A percentile compares a stretch with the other conserved stretches of the same genome.
Conservation (phyloP, 768 basidiomycete genomes). For the Lactarius hatsudake region DNA sequence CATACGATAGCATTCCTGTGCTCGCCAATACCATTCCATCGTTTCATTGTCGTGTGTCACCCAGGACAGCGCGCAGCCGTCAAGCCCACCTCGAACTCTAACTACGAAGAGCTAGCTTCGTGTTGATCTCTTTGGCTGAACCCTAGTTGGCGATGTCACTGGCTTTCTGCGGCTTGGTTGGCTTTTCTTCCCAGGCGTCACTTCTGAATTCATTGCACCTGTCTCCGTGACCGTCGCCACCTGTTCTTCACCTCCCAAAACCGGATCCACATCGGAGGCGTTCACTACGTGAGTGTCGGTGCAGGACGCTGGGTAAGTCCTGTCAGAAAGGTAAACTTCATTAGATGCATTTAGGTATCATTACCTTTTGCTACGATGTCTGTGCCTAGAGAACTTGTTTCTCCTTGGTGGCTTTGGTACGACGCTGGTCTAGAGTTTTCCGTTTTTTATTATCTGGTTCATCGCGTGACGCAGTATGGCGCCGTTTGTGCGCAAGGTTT, state of each 20-base stretch:
- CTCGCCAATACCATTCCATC: neutral
- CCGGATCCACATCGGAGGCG: neutral
- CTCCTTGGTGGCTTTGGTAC: neutral
- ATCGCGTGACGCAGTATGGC: neutral
- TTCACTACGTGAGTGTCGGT: neutral
- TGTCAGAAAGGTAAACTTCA: neutral
- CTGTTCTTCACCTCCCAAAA: neutral
- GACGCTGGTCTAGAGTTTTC: neutral
- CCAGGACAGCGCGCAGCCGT: neutral
- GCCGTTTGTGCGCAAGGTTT: constrained; percentile 5
- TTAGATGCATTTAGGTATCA: neutral
- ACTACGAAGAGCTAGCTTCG: constrained; percentile 7
- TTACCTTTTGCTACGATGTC: neutral
- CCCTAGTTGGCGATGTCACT: constrained; percentile 5
- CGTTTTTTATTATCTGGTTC: constrained; percentile 7
- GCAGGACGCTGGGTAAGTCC: neutral
- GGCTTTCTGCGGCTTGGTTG: constrained; percentile 1
- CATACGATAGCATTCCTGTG: neutral
- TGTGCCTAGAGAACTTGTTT: neutral
- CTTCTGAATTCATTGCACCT: neutral
- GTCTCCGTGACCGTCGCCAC: neutral
- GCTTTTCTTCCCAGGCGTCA: neutral
- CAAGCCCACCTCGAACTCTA: neutral
- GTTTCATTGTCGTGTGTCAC: neutral
- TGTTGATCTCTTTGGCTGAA: constrained; percentile 22